These are phyloP conservation scores for Hypoxylon lenormandii DNA, from an alignment of 495 filamentous ascomycete genomes.

Conservation along the genomic window DNA sequence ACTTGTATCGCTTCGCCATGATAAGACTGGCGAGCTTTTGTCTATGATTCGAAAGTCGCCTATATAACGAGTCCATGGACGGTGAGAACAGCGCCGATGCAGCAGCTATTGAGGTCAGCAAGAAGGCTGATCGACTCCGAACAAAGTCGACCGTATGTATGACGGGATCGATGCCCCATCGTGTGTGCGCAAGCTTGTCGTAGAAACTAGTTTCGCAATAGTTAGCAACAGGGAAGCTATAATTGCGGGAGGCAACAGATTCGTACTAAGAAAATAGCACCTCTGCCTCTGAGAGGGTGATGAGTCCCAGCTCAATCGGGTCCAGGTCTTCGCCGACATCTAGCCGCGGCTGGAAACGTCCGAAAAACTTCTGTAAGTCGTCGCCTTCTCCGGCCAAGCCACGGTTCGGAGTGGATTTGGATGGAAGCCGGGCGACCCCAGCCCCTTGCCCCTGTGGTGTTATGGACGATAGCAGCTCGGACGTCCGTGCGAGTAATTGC, in stretches of 20 bases:
- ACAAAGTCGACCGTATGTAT: constrained; percentile 74
- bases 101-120: constrained; percentile 76
- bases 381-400: constrained; percentile 43
- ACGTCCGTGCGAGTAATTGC: constrained; percentile 76
- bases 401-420: constrained; percentile 32
- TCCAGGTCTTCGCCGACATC: constrained; percentile 73
- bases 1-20: constrained; percentile 69
- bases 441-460: constrained; percentile 41
- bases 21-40: constrained; percentile 72
- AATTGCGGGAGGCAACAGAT: neutral
- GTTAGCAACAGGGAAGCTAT: constrained; percentile 16
- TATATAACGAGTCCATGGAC: constrained; percentile 70
- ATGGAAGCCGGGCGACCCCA: constrained; percentile 19
- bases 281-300: constrained; percentile 71
- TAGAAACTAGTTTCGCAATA: constrained; percentile 66
- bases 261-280: constrained; percentile 73
- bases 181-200: constrained; percentile 75
- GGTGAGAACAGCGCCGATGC: constrained; percentile 74
- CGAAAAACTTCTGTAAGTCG: constrained; percentile 68
- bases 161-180: constrained; percentile 77
- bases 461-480: constrained; percentile 72
- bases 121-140: constrained; percentile 72
- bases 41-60: constrained; percentile 71
- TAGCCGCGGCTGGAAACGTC: constrained; percentile 67
- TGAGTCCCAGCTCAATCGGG: constrained; percentile 73